Conservation (phyloP, 768 basidiomycete species). For the Naganishia vishniacii region DNA sequence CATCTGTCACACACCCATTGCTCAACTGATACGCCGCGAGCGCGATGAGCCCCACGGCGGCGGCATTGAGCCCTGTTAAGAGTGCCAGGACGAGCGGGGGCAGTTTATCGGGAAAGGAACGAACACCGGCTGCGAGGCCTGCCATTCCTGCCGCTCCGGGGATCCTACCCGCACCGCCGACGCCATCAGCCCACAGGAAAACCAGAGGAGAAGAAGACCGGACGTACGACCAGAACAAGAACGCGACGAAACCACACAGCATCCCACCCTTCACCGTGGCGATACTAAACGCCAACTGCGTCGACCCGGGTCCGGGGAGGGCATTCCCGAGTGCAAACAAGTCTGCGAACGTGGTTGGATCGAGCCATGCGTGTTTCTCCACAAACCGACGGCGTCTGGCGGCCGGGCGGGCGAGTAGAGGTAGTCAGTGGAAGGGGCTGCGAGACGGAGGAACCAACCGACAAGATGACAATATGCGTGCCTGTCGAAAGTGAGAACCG, state of each 20-base stretch:
- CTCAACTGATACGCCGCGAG: constrained; percentile 55
- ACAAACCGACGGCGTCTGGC: constrained; percentile 44
- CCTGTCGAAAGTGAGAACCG: background rate
- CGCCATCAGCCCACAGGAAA: background rate
- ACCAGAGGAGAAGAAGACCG: background rate
- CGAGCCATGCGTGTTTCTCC: constrained; percentile 41
- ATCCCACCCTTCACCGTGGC: constrained; percentile 52
- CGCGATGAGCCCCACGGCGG: constrained; percentile 57
- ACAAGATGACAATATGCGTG: too few species aligned
- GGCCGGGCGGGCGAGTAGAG: too few species aligned
- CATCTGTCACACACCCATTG: constrained; percentile 53
- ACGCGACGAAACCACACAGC: constrained; percentile 51
- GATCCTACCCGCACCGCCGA: constrained; percentile 32
- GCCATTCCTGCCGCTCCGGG: constrained; percentile 56
- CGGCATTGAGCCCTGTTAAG: constrained; percentile 57
- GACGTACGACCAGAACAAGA: constrained; percentile 51
- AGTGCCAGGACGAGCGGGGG: constrained; percentile 55
- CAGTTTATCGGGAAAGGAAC: constrained; percentile 51
- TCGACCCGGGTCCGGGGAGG: constrained; percentile 54
- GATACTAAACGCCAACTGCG: constrained; percentile 55
- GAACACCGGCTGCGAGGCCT: constrained; percentile 52
- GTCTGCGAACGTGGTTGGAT: constrained; percentile 47
- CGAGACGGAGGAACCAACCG: background rate
- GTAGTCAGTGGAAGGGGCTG: too few species aligned
- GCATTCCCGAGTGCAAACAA: constrained; percentile 55